Base-by-base conservation (phyloP, 257 asterid genomes). In the Capsicum rhomboideum region DNA sequence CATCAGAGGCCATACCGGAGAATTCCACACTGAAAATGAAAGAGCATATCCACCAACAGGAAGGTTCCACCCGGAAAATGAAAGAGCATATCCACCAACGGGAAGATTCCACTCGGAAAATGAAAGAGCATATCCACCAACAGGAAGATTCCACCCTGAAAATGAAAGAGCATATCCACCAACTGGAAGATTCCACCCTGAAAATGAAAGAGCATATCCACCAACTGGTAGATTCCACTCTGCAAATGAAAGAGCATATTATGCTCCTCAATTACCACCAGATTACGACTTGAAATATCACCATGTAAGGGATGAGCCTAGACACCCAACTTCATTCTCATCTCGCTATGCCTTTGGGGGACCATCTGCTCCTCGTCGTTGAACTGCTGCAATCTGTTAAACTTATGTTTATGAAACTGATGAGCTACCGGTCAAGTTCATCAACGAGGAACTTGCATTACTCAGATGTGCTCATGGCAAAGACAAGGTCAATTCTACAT, bases 301-400 rank as follows among this genome's bases (percentile, higher is more conserved):
- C 67, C 86, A 78, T 42, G 89, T 82, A 7, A 83, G 86, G 12
- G 86, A 82, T 44, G 83, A 77, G 29, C 83, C 85, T 80, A 90
- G 88, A 56, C 29, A 83, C 83, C 53, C 92, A 40, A 72, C 91
- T 20, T 90, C 93, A 10, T 93, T 90, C 75, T 91, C 94, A 14
- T 85, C 87, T n/a, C 91, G 93, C 75, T 91, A 94, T 86, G 86
- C 98, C 59, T 92, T 91, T 84, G 91, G 86, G 5, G 97, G 92
- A 28, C 95, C 93, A 20, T 85, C 93, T 84, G 84, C 71, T 3
- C 84, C 90, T 0, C 90, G 59, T n/a, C 89, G 63, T 82, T 88
- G 91, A 90, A 83, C 83, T 28, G 46, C 64, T 52, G 49, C 82
- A 26, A 77, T 50, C 46, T 23, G 56, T 64, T 59, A 26, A 44